Percentiles rank a stretch among this genome's conserved stretches.
These are phyloP conservation scores for Pseudocercospora crystallina DNA, from an alignment of 2,329 filamentous ascomycete genomes.

Conservation along the genomic window DNA sequence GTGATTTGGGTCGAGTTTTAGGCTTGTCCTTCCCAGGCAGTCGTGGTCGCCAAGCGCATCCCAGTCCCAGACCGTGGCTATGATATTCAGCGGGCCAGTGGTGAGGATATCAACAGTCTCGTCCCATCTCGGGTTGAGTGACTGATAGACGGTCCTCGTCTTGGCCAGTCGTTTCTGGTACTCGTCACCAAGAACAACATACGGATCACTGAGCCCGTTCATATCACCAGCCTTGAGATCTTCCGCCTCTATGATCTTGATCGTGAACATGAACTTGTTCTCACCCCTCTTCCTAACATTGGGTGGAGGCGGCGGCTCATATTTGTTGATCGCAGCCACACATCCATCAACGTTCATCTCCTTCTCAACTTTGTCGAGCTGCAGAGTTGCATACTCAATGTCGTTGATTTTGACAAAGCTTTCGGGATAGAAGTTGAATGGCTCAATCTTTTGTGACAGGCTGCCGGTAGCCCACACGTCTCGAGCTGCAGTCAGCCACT, in stretches of 20 bases:
- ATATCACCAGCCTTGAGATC: conserved; percentile 98
- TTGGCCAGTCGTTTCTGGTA: conserved; percentile 96
- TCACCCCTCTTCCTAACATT: conserved; percentile 60
- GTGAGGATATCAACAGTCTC: conserved; percentile 96
- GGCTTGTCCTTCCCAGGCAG: conserved; percentile 91
- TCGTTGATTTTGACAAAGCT: conserved; percentile 98
- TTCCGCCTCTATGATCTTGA: conserved; percentile 97
- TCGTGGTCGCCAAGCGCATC: conserved; percentile 97
- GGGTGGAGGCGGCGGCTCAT: conserved; percentile 70
- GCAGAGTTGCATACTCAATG: conserved; percentile 88
- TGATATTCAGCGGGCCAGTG: conserved; percentile 84
- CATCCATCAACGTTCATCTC: conserved; percentile 90
- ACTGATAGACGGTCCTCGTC: conserved; percentile 86
- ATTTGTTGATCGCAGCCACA: conserved; percentile 73
- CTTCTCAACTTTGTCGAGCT: conserved; percentile 85
- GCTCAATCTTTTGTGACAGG: conserved; percentile 90
- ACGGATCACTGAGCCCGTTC: conserved; percentile 90
- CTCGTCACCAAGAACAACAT: conserved; percentile 94
- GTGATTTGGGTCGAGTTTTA: conserved; percentile 96
- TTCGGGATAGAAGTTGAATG: conserved; percentile 94
- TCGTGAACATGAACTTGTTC: conserved; percentile 93
- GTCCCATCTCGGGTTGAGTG: conserved; percentile 93
- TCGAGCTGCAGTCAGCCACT: conserved; percentile 88
- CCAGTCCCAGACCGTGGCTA: conserved; percentile 98
- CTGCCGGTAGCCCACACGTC: conserved; percentile 71